Base-by-base conservation (phyloP, 2,329 filamentous ascomycete species). In the Volutella citrinella region DNA sequence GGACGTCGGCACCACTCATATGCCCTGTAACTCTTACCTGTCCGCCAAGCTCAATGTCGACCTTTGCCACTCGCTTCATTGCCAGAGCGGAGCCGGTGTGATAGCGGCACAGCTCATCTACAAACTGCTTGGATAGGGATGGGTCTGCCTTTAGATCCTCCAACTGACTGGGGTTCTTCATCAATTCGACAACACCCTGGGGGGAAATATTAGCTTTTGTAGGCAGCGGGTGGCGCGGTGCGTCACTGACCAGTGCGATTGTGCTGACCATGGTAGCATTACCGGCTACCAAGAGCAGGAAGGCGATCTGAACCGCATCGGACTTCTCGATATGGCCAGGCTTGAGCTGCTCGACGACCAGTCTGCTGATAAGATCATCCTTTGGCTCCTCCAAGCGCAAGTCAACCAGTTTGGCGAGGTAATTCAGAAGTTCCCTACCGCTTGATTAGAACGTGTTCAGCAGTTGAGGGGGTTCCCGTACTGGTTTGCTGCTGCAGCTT, bases 211-310 rank as follows among this genome's bases (percentile, higher is more conserved):
- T 3, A 19, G 1, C 1, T 7, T 13, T 18, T 12, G 8, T 17
- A 8, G 12, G 3, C 3, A 4, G 17, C 7, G 13, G 19, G 4
- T 35, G 26, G 10, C 4, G 18, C 10, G 16, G 2, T 7, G 12
- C 2, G 4, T 6, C 3, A 33, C 53, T n/a, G 36, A 65, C 66
- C 19, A 72, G 54, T 2, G 61, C 57, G 36, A 73, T 72, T 64
- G 69, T 73, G 46, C 65, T 72, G 5, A 73, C 63, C 64, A 73
- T 69, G 1, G 71, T 72, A 0, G 70, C 71, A 22, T 74, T 75
- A 3, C 70, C 70, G 0, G 70, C 69, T 3, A 72, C 69, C 3
- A 74, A 60, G 6, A 73, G 55, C 7, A 74, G 51, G 21, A 74
- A 73, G 0, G 69, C 66, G 28, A 73, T 69, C 36, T 70, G 66